These are phyloP conservation scores for Macrocybe gigantea DNA, from an alignment of 768 basidiomycete species.

Conservation along the genomic window DNA sequence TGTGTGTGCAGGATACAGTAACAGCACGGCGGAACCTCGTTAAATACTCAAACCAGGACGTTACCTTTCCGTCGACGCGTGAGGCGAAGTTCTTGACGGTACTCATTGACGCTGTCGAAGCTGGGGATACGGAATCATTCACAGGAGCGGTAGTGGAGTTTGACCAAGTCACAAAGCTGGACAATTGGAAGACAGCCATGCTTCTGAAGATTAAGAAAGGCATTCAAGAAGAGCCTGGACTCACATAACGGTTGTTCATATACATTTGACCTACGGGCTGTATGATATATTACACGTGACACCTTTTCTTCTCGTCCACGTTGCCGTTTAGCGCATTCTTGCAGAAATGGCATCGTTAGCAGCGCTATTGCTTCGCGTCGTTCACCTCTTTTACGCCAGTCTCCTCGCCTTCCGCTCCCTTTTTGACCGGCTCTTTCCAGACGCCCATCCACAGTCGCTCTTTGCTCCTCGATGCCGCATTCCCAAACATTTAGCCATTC, in stretches of 20 bases:
- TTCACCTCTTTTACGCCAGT: slow-evolving; percentile 55
- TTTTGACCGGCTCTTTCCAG: slow-evolving; percentile 28
- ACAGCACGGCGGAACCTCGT: slow-evolving; percentile 75
- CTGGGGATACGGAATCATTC: slow-evolving; percentile 51
- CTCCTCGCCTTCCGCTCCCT: slow-evolving; percentile 33
- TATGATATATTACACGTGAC: slow-evolving; percentile 7
- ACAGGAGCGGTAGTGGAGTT: slow-evolving; percentile 86
- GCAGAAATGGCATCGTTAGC: slow-evolving; percentile 40
- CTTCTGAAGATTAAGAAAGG: slow-evolving; percentile 85
- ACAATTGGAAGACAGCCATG: slow-evolving; percentile 94
- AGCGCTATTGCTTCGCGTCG: slow-evolving; percentile 39
- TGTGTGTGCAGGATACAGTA: slow-evolving; percentile 63
- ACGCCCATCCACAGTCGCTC: slow-evolving; percentile 39
- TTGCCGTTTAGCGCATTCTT: slow-evolving; percentile 4
- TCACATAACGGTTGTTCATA: slow-evolving; percentile 23
- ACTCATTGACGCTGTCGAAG: slow-evolving; percentile 66
- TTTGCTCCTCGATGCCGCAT: slow-evolving; percentile 45
- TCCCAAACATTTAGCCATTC: slow-evolving; percentile 63
- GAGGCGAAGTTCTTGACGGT: slow-evolving; percentile 85
- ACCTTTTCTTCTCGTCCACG: neutral
- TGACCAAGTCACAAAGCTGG: slow-evolving; percentile 88
- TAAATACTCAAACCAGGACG: slow-evolving; percentile 77
- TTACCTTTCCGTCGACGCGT: slow-evolving; percentile 80
- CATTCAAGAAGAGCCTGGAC: slow-evolving; percentile 44
- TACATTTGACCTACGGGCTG: slow-evolving; percentile 4